phyloP scores from a whole-genome alignment of 371 early-diverging fungal genomes.

The Actinomortierella ambigua region DNA sequence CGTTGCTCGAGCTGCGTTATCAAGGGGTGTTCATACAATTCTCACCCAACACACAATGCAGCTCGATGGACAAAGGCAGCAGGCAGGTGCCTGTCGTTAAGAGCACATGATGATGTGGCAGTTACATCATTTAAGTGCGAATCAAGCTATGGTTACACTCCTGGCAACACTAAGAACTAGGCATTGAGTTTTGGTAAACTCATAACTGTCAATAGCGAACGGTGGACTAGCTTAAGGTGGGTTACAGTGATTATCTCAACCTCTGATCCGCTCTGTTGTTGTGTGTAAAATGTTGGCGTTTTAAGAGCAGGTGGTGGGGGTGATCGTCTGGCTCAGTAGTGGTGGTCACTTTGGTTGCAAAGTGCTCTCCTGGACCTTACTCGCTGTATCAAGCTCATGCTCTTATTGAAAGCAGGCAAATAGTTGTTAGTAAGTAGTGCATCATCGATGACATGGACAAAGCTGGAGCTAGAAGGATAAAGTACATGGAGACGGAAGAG shows the following conservation, averaged over 20 bases:
- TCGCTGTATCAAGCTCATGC: conserved; percentile 6
- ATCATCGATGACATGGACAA: neutral
- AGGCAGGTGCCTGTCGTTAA: too few relatives aligned
- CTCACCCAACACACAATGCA: too few relatives aligned
- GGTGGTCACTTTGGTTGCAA: conserved; percentile 10
- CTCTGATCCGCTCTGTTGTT: conserved; percentile 2
- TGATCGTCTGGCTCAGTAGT: conserved; percentile 5
- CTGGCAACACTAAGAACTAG: neutral
- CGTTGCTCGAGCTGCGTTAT: neutral
- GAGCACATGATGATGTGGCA: too few relatives aligned
- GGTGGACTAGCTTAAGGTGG: too few relatives aligned
- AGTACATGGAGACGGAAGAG: conserved; percentile 2
- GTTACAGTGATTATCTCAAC: too few relatives aligned
- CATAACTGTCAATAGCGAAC: neutral
- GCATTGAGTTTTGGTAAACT: neutral
- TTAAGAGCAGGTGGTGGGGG: conserved; percentile 8
- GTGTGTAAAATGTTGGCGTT: conserved; percentile 10
- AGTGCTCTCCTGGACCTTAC: conserved; percentile 3
- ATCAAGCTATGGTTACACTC: neutral
- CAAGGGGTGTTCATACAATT: neutral
- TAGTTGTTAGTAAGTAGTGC: conserved; percentile 1
- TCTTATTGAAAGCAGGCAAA: neutral
- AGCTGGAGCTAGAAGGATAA: conserved; percentile 3
- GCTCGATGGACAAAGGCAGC: too few relatives aligned
- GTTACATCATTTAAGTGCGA: too few relatives aligned